Conservation (phyloP, 805 yeast genomes). For the Yarrowia keelungensis region DNA sequence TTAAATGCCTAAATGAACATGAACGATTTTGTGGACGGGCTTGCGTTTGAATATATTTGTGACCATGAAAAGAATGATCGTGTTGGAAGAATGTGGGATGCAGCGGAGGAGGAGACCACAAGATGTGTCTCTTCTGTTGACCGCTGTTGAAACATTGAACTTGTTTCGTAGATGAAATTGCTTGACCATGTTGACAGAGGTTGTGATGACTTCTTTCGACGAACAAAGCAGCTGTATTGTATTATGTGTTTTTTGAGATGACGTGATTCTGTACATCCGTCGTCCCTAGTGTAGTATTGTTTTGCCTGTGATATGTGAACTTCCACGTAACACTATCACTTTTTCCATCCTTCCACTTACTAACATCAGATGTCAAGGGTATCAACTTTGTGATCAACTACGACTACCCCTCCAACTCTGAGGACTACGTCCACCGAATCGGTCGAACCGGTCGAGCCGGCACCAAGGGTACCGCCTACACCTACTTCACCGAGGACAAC, state of each 20-base stretch:
- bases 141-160: no score
- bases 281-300: not conserved
- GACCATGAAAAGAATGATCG: conserved; percentile 32
- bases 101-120: not conserved
- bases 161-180: no score
- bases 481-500: conserved; percentile 89
- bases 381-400: conserved; percentile 90
- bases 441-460: conserved; percentile 99
- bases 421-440: conserved; percentile 97
- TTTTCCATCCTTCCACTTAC: conserved; percentile 4
- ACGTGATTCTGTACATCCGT: no score
- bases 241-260: no score
- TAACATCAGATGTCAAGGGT: conserved; percentile 88
- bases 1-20: conserved; percentile 38
- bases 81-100: conserved; percentile 38
- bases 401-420: conserved; percentile 98
- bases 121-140: no score
- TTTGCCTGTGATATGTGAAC: not conserved
- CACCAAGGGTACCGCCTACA: conserved; percentile 91
- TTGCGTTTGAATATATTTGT: conserved; percentile 38
- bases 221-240: no score
- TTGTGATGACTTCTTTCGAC: no score
- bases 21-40: conserved; percentile 37
- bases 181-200: no score
- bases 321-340: conserved; percentile 7